Evolutionary conservation across 2,329 filamentous ascomycete species (phyloP), one percentile per base, ranked within the genome.

Genomic region (Orbilia blumenaviensis): DNA sequence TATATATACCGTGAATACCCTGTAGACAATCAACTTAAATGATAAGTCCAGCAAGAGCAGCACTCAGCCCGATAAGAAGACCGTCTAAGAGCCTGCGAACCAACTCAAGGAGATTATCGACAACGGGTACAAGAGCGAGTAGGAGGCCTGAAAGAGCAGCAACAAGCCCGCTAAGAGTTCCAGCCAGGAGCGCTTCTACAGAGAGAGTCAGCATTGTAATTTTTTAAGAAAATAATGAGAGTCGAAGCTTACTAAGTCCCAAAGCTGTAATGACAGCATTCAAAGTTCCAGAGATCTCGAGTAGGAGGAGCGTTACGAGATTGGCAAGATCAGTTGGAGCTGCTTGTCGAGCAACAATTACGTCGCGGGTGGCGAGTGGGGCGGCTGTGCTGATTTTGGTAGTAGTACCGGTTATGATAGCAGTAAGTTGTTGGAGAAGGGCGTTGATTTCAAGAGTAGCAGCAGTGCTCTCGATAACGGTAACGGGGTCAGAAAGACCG

Each of bases 101-200:
- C 16, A 66, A 41, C 21, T 25, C 29, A 25, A 72, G 60, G 14
- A 72, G 41, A 9, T 72, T 58, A 48, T 66, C 50, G 21, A 66
- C 67, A 25, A 66, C 67, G 1, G 67, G 67, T 16, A 72, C 50
- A 16, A 72, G 60, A 23, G 67, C 67, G 2, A 72, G 38, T 12
- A 72, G 60, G 4, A 72, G 50, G 3, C 48, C 67, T 6, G 67
- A 72, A 7, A 72, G 67, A 16, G 67, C 25, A 7, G 32, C 42
- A 16, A 72, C 67, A 38, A 72, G 60, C 7, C 67, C 67, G 42
- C 67, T 41, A 29, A 72, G 67, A 34, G 67, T 66, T 21, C 67
- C 60, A 34, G 67, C 6, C 1, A 72, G 67, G 10, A 72, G 29
- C 25, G 50, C 58, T 18, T 44, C 67, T 72, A 32, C 10, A 36